These are phyloP conservation scores for Prunus mongolica DNA, from an alignment of 306 rosid species.

Conservation along the genomic window DNA sequence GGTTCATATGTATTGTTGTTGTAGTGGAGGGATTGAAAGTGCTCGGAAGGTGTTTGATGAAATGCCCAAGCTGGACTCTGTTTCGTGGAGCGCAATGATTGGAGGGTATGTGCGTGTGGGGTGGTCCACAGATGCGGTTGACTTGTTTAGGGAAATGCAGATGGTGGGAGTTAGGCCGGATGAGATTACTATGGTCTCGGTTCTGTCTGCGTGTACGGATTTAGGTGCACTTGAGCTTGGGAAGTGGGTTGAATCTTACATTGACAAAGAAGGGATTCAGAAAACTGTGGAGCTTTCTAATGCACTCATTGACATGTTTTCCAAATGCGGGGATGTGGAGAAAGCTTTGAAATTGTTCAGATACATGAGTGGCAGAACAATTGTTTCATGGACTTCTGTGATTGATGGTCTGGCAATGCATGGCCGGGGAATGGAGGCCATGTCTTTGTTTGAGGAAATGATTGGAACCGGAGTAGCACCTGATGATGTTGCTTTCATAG, in stretches of 20 bases:
- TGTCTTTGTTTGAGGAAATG: slow-evolving; percentile 74
- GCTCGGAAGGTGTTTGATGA: slow-evolving; percentile 75
- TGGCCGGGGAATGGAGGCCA: slow-evolving; percentile 71
- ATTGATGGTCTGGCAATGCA: slow-evolving; percentile 88
- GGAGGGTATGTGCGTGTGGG: slow-evolving; percentile 75
- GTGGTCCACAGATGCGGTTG: slow-evolving; percentile 44
- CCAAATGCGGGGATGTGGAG: slow-evolving; percentile 81
- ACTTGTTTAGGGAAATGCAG: slow-evolving; percentile 81
- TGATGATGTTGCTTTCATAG: slow-evolving; percentile 72
- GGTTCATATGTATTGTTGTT: slow-evolving; percentile 83
- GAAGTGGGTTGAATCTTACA: slow-evolving; percentile 79
- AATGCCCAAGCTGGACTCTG: slow-evolving; percentile 53
- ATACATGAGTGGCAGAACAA: slow-evolving; percentile 49
- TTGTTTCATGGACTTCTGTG: slow-evolving; percentile 91
- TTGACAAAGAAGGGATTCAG: slow-evolving; percentile 49
- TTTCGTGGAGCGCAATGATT: slow-evolving; percentile 91
- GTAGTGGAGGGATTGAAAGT: slow-evolving; percentile 41
- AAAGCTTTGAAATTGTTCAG: slow-evolving; percentile 63
- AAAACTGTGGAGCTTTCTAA: slow-evolving; percentile 70
- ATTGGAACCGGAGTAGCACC: slow-evolving; percentile 49
- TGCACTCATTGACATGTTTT: slow-evolving; percentile 86
- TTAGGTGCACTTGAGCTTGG: slow-evolving; percentile 90
- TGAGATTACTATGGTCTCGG: slow-evolving; percentile 79
- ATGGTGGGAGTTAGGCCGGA: slow-evolving; percentile 58
- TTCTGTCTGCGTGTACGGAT: slow-evolving; percentile 77